phyloP scores from a whole-genome alignment of 2,329 filamentous ascomycete genomes.

The Colletotrichum neosansevieriae region DNA sequence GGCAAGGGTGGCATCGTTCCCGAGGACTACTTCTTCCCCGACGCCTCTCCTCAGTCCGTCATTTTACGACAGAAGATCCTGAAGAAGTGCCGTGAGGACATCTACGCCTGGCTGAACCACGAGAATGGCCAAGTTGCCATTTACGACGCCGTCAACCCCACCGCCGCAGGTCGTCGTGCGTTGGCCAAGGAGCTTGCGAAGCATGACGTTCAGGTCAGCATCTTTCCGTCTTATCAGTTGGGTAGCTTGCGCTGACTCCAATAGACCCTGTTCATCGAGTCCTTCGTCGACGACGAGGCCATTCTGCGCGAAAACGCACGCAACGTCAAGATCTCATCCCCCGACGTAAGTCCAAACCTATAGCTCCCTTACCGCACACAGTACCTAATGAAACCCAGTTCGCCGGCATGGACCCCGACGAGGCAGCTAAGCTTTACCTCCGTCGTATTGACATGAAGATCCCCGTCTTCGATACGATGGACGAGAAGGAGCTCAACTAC shows the following conservation, averaged over 20 bases:
- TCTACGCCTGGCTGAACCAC: slow-evolving; percentile 95
- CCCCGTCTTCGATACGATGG: slow-evolving; percentile 96
- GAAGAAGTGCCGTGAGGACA: slow-evolving; percentile 96
- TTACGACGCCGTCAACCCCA: slow-evolving; percentile 97
- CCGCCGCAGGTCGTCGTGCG: slow-evolving; percentile 82
- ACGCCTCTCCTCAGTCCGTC: slow-evolving; percentile 92
- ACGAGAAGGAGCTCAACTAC: slow-evolving; percentile 93
- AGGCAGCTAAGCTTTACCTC: slow-evolving; percentile 92
- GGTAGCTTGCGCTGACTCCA: background rate
- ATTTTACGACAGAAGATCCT: slow-evolving; percentile 96
- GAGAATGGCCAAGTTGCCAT: slow-evolving; percentile 99
- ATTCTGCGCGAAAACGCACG: slow-evolving; percentile 97
- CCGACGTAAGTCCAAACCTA: slow-evolving; percentile 74
- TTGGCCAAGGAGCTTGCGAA: slow-evolving; percentile 98
- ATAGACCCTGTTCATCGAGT: slow-evolving; percentile 97
- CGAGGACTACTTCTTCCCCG: slow-evolving; percentile 97
- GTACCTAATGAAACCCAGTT: slow-evolving; percentile 68
- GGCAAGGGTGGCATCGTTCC: slow-evolving; percentile 87
- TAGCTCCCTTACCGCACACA: slow-evolving; percentile 1
- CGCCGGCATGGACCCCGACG: slow-evolving; percentile 88
- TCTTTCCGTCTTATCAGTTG: background rate
- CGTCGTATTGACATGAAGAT: slow-evolving; percentile 92
- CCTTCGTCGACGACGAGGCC: slow-evolving; percentile 89
- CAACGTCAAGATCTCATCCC: slow-evolving; percentile 97
- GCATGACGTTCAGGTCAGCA: slow-evolving; percentile 85